Percentiles rank a stretch among this genome's conserved stretches.
Evolutionary conservation across 2,329 filamentous ascomycete species (phyloP).

Genomic region (Claviceps purpurea): DNA sequence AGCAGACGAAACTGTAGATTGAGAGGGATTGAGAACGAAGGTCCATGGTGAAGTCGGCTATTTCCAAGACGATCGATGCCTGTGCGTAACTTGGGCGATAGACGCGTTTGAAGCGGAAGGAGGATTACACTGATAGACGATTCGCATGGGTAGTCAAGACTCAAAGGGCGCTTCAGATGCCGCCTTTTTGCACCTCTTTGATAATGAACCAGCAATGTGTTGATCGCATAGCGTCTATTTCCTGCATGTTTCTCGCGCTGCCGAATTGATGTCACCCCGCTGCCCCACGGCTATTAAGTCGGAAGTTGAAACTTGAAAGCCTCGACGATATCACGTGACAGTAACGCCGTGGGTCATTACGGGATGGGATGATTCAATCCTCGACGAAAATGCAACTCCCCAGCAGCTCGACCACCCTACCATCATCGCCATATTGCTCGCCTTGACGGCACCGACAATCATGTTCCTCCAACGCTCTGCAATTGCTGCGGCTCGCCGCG

Average conservation of each 20-base stretch:
- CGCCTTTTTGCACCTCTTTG: too few relatives aligned
- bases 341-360: constrained; percentile 1
- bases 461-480: constrained; percentile 56
- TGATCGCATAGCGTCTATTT: too few relatives aligned
- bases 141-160: too few relatives aligned
- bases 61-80: too few relatives aligned
- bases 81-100: too few relatives aligned
- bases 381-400: constrained; percentile 2
- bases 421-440: constrained; percentile 3
- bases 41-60: background rate
- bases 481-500: constrained; percentile 45
- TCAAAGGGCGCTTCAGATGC: too few relatives aligned
- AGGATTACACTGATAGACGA: too few relatives aligned
- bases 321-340: constrained; percentile 5
- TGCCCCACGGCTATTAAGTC: background rate
- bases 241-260: too few relatives aligned
- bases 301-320: background rate
- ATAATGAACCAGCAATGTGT: too few relatives aligned
- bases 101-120: too few relatives aligned
- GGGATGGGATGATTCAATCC: constrained; percentile 1
- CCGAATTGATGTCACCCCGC: too few relatives aligned
- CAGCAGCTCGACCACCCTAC: constrained; percentile 6
- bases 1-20: constrained; percentile 7
- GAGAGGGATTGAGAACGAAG: background rate
- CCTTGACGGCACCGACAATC: constrained; percentile 16